These are phyloP conservation scores for Xylaria sp. DNA, from an alignment of 495 filamentous ascomycete species.

Conservation along the genomic window DNA sequence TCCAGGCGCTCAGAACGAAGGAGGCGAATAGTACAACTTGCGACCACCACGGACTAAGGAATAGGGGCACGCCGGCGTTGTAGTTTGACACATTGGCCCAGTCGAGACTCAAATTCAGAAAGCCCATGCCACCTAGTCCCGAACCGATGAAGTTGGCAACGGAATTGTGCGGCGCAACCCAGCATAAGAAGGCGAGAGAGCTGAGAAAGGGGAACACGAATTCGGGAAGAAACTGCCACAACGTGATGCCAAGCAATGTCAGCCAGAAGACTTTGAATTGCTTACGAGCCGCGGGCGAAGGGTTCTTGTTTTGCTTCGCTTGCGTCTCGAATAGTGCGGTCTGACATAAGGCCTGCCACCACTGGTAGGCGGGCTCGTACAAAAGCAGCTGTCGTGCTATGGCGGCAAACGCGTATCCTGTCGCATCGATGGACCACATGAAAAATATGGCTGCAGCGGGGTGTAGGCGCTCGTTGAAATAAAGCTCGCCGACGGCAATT, in stretches of 20 bases:
- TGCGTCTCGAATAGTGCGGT: conserved; percentile 63
- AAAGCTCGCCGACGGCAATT: conserved; percentile 61
- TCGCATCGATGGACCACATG: conserved; percentile 64
- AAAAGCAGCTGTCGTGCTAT: conserved; percentile 59
- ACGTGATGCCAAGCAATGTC: conserved; percentile 54
- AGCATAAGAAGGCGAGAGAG: conserved; percentile 67
- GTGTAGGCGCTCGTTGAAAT: conserved; percentile 57
- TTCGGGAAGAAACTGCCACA: conserved; percentile 67
- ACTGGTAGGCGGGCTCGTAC: conserved; percentile 63
- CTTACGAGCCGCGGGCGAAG: conserved; percentile 55
- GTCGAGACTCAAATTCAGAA: conserved; percentile 62
- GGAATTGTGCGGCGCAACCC: conserved; percentile 62
- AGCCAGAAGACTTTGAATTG: conserved; percentile 64
- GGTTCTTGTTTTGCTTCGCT: conserved; percentile 55
- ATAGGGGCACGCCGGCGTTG: conserved; percentile 54
- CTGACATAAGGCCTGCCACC: conserved; percentile 60
- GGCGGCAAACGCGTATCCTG: conserved; percentile 62
- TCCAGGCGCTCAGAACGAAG: conserved; percentile 62
- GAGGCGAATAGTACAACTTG: conserved; percentile 60
- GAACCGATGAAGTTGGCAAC: conserved; percentile 65
- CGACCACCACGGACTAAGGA: conserved; percentile 63
- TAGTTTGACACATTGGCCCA: conserved; percentile 64
- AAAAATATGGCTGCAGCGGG: conserved; percentile 62
- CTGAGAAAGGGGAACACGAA: conserved; percentile 63
- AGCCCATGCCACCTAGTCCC: conserved; percentile 64